Conservation (phyloP, 1,139 yeast genomes). For the Nakaseomyces glabratus region DNA sequence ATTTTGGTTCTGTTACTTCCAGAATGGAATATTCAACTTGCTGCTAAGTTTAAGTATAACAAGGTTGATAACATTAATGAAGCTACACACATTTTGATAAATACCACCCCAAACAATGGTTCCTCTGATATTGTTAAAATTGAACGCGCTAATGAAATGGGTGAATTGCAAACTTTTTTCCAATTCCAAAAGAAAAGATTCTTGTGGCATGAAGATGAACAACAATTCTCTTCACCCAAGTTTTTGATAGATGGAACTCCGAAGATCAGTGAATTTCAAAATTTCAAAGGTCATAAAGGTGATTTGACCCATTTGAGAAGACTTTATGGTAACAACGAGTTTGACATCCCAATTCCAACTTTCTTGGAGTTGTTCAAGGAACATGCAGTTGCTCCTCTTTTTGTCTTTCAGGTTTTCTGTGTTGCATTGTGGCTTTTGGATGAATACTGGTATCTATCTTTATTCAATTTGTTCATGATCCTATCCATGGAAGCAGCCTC, state of each 20-base stretch:
- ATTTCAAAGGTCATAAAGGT: constrained; percentile 52
- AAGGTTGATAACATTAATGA: constrained; percentile 43
- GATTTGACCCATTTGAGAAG: constrained; percentile 48
- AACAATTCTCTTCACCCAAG: constrained; percentile 69
- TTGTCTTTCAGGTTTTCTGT: constrained; percentile 92
- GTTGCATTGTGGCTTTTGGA: constrained; percentile 95
- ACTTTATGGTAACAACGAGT: constrained; percentile 72
- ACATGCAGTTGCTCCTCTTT: constrained; percentile 97
- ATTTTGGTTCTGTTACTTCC: constrained; percentile 81
- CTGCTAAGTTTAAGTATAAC: constrained; percentile 61
- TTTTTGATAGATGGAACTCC: constrained; percentile 64
- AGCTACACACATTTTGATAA: constrained; percentile 65
- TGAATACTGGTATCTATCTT: constrained; percentile 92
- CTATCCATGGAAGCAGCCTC: constrained; percentile 91
- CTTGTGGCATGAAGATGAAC: constrained; percentile 48
- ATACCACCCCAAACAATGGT: constrained; percentile 82
- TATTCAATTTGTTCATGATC: constrained; percentile 86
- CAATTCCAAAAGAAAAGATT: constrained; percentile 90
- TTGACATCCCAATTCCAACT: constrained; percentile 93
- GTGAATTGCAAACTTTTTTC: constrained; percentile 64
- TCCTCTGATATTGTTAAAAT: constrained; percentile 70
- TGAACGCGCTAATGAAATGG: constrained; percentile 48
- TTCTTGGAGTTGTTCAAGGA: constrained; percentile 86
- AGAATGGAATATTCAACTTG: constrained; percentile 80
- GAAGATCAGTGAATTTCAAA: constrained; percentile 50